Evolutionary conservation across 2,329 filamentous ascomycete species (phyloP), one percentile per base, ranked within the genome.

Genomic region (Neonectria coccinea): DNA sequence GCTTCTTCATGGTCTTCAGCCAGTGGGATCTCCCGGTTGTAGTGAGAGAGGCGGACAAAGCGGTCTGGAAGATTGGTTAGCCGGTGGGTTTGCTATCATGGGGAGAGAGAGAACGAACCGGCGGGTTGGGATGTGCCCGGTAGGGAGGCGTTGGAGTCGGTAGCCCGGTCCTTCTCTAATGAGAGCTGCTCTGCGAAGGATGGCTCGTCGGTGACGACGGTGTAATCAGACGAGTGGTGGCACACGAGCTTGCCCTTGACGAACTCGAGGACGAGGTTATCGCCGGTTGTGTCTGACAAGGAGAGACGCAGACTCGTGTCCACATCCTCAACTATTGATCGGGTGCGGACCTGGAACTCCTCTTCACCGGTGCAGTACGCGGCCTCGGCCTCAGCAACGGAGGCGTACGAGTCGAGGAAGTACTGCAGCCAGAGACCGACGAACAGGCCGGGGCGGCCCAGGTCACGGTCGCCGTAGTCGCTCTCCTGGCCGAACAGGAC

Each of bases 401-500:
- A 63, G 20, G 47, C 45, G 31, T 65, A 67, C 22, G 44, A 62
- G 48, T 71, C 67, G n/a, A 67, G 68, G 45, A 62, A 67, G 51
- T 69, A 69, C 56, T 69, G 69, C 62, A 71, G 22, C 69, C 66
- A 70, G 3, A 63, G 42, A 2, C 61, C 59, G 3, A 62, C 48
- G 29, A 60, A 69, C 18, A 71, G 42, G 11, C 64, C 62, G 10
- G 44, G 47, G 1, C 52, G 41, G 12, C 33, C 31, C 14, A 11
- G 44, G 18, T 65, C 50, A 31, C 64, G 52, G 18, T 52, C 36
- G 66, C 68, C 22, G 36, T 74, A 33, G 65, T 73, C 47, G 65
- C 63, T 14, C 68, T 74, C 22, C 42, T 61, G 25, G 62, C 72
- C 45, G 51, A 75, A 42, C 64, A 78, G 51, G 41, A 63, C 44